phyloP scores from a whole-genome alignment of 768 basidiomycete genomes.

The button mushroom (Agaricus bisporus) region DNA sequence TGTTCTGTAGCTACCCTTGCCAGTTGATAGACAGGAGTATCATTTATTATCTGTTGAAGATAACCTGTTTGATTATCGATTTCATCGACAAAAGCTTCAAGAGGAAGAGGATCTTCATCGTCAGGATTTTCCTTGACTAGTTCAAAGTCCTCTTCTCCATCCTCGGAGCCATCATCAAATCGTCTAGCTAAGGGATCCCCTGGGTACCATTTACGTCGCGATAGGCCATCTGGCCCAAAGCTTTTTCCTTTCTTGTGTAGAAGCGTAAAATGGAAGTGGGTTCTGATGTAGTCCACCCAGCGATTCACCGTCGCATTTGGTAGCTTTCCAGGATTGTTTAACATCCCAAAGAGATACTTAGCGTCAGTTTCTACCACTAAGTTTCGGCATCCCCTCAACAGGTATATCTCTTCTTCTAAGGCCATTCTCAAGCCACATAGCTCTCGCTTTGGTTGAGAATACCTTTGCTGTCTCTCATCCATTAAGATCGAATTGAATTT shows the following conservation, averaged over 20 bases:
- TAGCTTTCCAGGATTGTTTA: constrained; percentile 30
- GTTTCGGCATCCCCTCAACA: constrained; percentile 21
- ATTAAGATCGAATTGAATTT: constrained; percentile 33
- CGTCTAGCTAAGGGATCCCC: constrained; percentile 11
- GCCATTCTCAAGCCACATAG: not conserved
- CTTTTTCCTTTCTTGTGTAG: constrained; percentile 21
- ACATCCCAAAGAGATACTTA: constrained; percentile 29
- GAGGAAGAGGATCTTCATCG: constrained; percentile 6
- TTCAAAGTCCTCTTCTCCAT: constrained; percentile 25
- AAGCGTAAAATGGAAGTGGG: constrained; percentile 26
- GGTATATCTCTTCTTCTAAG: constrained; percentile 8
- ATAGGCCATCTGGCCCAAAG: constrained; percentile 22
- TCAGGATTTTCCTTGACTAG: constrained; percentile 25
- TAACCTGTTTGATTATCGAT: no score
- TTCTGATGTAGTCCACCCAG: constrained; percentile 31
- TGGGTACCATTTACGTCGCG: constrained; percentile 22
- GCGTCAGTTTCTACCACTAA: constrained; percentile 24
- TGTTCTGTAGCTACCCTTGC: no score
- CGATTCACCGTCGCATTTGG: constrained; percentile 31
- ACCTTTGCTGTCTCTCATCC: constrained; percentile 25
- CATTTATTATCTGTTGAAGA: no score
- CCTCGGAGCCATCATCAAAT: constrained; percentile 32
- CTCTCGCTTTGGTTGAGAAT: constrained; percentile 36
- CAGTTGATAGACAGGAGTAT: no score
- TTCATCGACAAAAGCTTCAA: no score